phyloP scores from a whole-genome alignment of 208 protist genomes.

The Crithidia acanthocephali region DNA sequence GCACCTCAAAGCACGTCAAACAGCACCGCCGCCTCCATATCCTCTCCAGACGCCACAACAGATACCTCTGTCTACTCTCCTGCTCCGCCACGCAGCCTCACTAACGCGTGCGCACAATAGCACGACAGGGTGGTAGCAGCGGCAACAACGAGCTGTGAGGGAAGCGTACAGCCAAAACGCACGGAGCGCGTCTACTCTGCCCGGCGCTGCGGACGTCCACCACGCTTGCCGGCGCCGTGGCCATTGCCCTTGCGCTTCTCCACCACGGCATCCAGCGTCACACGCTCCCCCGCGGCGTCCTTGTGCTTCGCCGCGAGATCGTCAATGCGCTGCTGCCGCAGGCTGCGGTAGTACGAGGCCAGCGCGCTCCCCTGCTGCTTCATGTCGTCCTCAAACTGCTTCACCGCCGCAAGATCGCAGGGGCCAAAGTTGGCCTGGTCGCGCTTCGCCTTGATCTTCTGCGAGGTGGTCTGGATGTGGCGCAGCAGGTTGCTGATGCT shows the following conservation, averaged over 20 bases:
- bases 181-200: constrained; percentile 3
- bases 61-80: too few species aligned
- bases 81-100: too few species aligned
- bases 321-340: constrained; percentile 83
- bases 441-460: constrained; percentile 69
- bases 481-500: constrained; percentile 77
- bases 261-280: constrained; percentile 76
- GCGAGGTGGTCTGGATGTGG: constrained; percentile 73
- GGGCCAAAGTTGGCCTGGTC: constrained; percentile 83
- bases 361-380: constrained; percentile 58
- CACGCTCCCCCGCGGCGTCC: constrained; percentile 54
- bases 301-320: constrained; percentile 70
- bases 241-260: constrained; percentile 38
- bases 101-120: too few species aligned
- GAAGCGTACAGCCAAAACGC: too few species aligned
- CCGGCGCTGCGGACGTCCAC: background rate
- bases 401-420: constrained; percentile 78
- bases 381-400: constrained; percentile 84
- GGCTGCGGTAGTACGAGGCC: constrained; percentile 61
- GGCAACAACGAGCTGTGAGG: too few species aligned
- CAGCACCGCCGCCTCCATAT: too few species aligned
- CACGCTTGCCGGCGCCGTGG: constrained; percentile 37
- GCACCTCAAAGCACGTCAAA: background rate
- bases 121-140: too few species aligned
- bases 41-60: too few species aligned